phyloP scores from a whole-genome alignment of 2,329 filamentous ascomycete genomes.

The Arthrinium puccinioides region DNA sequence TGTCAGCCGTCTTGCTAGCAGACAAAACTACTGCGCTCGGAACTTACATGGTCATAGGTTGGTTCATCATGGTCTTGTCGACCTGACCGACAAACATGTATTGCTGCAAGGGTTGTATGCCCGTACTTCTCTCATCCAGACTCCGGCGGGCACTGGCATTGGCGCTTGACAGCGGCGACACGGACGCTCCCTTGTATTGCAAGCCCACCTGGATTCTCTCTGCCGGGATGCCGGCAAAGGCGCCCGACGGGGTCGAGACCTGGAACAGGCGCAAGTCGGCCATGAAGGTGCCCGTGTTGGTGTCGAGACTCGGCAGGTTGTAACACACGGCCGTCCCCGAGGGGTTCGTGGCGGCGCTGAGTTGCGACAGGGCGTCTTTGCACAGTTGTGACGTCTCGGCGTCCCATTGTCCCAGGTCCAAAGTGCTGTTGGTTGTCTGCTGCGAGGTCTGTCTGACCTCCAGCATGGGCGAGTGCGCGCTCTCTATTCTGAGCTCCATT shows the following conservation, averaged over 20 bases:
- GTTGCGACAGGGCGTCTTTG: slow-evolving; percentile 41
- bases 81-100: slow-evolving; percentile 66
- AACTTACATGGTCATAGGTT: slow-evolving; percentile 54
- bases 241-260: slow-evolving; percentile 50
- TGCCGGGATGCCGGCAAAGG: slow-evolving; percentile 43
- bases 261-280: slow-evolving; percentile 72
- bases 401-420: slow-evolving; percentile 52
- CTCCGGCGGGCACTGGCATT: slow-evolving; percentile 8
- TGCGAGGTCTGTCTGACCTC: slow-evolving; percentile 5
- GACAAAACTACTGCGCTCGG: neutral
- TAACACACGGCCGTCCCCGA: slow-evolving; percentile 77
- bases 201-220: slow-evolving; percentile 48
- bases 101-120: slow-evolving; percentile 45
- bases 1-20: no score
- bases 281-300: slow-evolving; percentile 61
- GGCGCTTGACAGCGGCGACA: slow-evolving; percentile 31
- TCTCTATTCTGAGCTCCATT: slow-evolving; percentile 5
- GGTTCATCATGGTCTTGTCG: slow-evolving; percentile 45
- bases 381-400: slow-evolving; percentile 51
- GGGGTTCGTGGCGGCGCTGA: slow-evolving; percentile 59
- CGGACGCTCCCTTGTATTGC: slow-evolving; percentile 46
- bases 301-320: slow-evolving; percentile 67
- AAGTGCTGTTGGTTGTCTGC: slow-evolving; percentile 25
- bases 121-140: slow-evolving; percentile 7
- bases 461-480: slow-evolving; percentile 2